Conservation (phyloP, 805 yeast species). For the Ogataea nonfermentans region DNA sequence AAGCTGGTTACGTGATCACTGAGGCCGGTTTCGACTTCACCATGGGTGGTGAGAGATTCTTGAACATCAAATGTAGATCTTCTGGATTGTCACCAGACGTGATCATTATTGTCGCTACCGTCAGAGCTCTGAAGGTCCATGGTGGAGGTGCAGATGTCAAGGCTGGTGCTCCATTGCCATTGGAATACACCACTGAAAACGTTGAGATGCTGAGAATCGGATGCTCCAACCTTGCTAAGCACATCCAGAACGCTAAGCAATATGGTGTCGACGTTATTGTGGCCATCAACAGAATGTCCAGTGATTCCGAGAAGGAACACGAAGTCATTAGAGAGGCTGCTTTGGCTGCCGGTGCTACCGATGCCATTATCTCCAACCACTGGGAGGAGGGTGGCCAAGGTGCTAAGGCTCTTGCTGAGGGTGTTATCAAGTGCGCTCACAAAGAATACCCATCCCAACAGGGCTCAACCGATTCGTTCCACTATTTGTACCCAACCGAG, state of each 20-base stretch:
- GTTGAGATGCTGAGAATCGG: conserved; percentile 76
- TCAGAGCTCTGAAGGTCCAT: conserved; percentile 93
- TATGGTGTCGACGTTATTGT: conserved; percentile 93
- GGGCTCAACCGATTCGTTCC: conserved; percentile 44
- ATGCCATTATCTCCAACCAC: conserved; percentile 87
- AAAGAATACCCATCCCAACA: conserved; percentile 38
- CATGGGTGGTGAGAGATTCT: conserved; percentile 98
- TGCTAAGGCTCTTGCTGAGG: conserved; percentile 77
- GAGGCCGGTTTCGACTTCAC: conserved; percentile 99
- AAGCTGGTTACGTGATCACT: conserved; percentile 86
- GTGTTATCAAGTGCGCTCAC: conserved; percentile 71
- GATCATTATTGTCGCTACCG: conserved; percentile 93
- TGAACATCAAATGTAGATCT: conserved; percentile 92
- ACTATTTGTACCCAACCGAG: conserved; percentile 68
- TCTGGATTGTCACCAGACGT: conserved; percentile 86
- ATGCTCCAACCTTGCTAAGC: conserved; percentile 85
- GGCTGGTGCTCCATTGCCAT: conserved; percentile 86
- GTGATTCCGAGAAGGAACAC: conserved; percentile 80
- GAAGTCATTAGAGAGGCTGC: conserved; percentile 79
- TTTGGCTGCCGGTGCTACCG: conserved; percentile 86
- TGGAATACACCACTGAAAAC: conserved; percentile 77
- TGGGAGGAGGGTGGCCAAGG: conserved; percentile 97
- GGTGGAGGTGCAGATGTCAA: conserved; percentile 98
- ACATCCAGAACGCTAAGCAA: conserved; percentile 77
- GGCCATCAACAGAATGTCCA: conserved; percentile 84